Evolutionary conservation across 2,329 filamentous ascomycete genomes (phyloP), one percentile per base, ranked within the genome.

Genomic region (Sporothrix humicola): DNA sequence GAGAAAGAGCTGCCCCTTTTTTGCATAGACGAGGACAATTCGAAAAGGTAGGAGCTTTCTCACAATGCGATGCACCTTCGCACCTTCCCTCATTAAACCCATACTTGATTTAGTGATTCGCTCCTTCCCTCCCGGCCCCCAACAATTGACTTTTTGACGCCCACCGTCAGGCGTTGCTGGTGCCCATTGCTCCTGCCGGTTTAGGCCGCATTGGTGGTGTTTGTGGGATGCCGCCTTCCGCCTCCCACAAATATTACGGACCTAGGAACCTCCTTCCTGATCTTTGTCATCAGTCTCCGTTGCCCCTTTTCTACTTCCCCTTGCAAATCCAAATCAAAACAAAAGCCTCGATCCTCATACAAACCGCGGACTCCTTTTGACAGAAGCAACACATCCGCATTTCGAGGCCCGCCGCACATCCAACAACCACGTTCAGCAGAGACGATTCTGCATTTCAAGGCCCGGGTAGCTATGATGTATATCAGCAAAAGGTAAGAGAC

Each of bases 121-220:
- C 61, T 48, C 61, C 20, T 66, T 48, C 61, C 31, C 42, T 46
- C 46, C n/a, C 12, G n/a, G n/a, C 61, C 9, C 61, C 61, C 42
- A 66, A 58, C n/a, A 48, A 42, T 26, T 12, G 61, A n/a, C 8
- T 6, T 48, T 48, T 48, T 20, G 6, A 17, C 10, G 48, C 61
- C 44, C 61, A 26, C 42, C 42, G 7, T 63, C 58, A 17, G 58
- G 9, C 17, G 44, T n/a, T 44, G 8, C 58, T 20, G 17, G 15
- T 17, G 12, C 44, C 61, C 42, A 13, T 48, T 26, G 42, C 61
- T 66, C 61, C 42, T 66, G 42, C 61, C 42, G 9, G 2, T 17
- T 48, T 17, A n/a, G 42, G 37, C 61, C 42, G 61, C 61, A 23
- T 46, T 9, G 59, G 15, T 17, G 58, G 31, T 7, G n/a, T 66